These are phyloP conservation scores for Dictyostelium firmibasis DNA, from an alignment of 78 protist genomes.

Conservation along the genomic window DNA sequence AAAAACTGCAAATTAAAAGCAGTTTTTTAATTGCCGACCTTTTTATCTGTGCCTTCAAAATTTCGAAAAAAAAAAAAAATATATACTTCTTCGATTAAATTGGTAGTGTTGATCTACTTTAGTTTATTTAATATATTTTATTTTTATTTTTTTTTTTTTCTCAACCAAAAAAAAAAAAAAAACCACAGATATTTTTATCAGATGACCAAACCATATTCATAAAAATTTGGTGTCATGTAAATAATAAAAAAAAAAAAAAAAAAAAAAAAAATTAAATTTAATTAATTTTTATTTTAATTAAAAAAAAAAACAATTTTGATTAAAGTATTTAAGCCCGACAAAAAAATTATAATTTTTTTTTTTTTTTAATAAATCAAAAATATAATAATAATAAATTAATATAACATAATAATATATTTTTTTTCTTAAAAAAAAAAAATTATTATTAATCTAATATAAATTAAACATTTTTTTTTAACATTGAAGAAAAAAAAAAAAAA, in stretches of 20 bases:
- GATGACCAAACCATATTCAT: background rate
- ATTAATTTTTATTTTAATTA: background rate
- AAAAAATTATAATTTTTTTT: background rate
- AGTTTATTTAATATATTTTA: too few relatives aligned
- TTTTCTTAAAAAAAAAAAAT: too few relatives aligned
- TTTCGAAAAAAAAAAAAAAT: background rate
- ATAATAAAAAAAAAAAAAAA: too few relatives aligned
- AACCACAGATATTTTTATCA: background rate
- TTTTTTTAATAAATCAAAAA: background rate
- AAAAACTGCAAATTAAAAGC: background rate
- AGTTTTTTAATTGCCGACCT: background rate
- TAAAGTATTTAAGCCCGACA: background rate
- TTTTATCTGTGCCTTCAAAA: background rate
- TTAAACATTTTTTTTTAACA: too few relatives aligned
- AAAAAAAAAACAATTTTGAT: background rate
- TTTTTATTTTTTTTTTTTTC: background rate
- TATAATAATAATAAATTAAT: background rate
- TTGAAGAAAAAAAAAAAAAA: background rate
- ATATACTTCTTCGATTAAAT: background rate
- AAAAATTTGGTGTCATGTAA: background rate
- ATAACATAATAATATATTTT: too few relatives aligned
- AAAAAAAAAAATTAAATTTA: background rate
- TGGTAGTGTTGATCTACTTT: background rate
- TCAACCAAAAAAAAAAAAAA: too few relatives aligned
- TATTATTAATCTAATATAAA: background rate